Evolutionary conservation across 768 basidiomycete species (phyloP).

Genomic region (Auricularia sp.): DNA sequence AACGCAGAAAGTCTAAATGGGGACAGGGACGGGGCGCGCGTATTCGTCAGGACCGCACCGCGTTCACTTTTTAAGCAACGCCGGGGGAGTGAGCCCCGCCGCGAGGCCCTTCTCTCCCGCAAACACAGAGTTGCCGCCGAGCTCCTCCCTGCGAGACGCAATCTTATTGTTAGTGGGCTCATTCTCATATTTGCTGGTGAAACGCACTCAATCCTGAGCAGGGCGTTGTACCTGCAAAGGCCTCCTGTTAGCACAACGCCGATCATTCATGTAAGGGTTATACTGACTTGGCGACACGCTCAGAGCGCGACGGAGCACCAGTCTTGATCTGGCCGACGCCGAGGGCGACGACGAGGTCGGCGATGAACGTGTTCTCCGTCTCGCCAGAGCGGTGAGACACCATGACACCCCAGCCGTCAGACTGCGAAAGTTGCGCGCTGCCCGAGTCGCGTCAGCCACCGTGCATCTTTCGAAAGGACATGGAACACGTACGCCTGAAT

Average conservation of each 20-base stretch:
- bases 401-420: conserved; percentile 98
- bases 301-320: conserved; percentile 89
- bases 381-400: conserved; percentile 98
- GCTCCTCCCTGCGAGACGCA: conserved; percentile 52
- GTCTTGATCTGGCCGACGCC: conserved; percentile 96
- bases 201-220: conserved; percentile 83
- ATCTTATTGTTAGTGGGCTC: conserved; percentile 10
- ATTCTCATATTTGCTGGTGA: conserved; percentile 3
- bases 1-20: not conserved
- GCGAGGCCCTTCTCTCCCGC: conserved; percentile 77
- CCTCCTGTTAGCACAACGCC: not conserved
- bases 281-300: conserved; percentile 82
- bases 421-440: conserved; percentile 91
- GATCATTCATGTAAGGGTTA: not conserved
- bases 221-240: conserved; percentile 48
- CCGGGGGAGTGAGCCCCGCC: conserved; percentile 62
- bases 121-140: conserved; percentile 56
- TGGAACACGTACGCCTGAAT: conserved; percentile 79
- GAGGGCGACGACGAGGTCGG: conserved; percentile 90
- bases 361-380: conserved; percentile 95
- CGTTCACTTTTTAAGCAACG: conserved; percentile 54
- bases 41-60: not conserved
- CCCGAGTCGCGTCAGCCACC: not conserved
- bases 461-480: not conserved
- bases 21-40: not conserved